Evolutionary conservation across 805 yeast genomes (phyloP), one percentile per base, ranked within the genome.

Genomic region (Ascoidea asiatica): DNA sequence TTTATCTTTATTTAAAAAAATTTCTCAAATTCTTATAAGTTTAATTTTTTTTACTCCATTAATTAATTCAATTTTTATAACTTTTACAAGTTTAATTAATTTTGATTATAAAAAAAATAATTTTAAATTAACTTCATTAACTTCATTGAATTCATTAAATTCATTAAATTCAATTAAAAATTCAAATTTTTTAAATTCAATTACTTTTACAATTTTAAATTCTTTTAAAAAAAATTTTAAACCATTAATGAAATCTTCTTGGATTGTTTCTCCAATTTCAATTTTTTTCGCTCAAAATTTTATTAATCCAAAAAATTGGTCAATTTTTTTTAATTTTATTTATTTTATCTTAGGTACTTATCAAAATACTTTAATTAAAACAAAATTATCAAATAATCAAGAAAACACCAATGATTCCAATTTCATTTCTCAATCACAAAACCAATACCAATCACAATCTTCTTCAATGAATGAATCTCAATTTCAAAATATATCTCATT

Each of bases 271-370:
- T 36, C 70, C 75, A 11, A 52, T 72, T 2, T 69, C 77, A 4
- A 59, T 77, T 53, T 52, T 70, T 1, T 47, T 76, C 23, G 82
- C 84, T 4, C 87, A 79, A 54, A 71, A 64, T 43, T 75, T 66
- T 48, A 51, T 79, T 11, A 63, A 67, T 6, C 79, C 80, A 1
- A 75, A 77, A 52, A 60, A 71, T 23, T 79, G 87, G 87, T 78
- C 75, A 8, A 75, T 75, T 2, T 79, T 77, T 55, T 77, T 77
- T 60, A 72, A 70, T 50, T 49, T 74, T 29, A 72, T 78, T 19
- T 77, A 71, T 53, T 78, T 78, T 50, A 55, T 78, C 4, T 60
- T 79, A 46, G 83, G 83, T 1, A 79, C 85, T 1, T 66, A 68
- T 45, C 81, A 79, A 52, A 79, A 79, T 53, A 69, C 76, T 4